Evolutionary conservation across 768 basidiomycete species (phyloP).

Genomic region (Sistotremastrum suecicum): DNA sequence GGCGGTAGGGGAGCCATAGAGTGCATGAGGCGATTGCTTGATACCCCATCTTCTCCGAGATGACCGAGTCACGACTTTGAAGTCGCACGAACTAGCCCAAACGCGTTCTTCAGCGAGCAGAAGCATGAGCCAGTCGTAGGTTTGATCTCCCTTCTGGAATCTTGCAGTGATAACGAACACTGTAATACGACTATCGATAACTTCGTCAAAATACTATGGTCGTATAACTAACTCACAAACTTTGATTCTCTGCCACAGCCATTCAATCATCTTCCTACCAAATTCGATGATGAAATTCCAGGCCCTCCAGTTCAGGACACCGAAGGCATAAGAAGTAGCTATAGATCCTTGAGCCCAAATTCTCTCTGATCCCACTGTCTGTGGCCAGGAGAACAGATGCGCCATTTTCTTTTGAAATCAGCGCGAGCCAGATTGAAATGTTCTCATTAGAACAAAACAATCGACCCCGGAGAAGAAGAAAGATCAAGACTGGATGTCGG

Average conservation of each 20-base stretch:
- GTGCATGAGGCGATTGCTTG: constrained; percentile 1
- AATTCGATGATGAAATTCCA: constrained; percentile 11
- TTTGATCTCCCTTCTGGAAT: constrained; percentile 82
- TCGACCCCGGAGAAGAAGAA: no score
- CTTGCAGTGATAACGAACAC: constrained; percentile 83
- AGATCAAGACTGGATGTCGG: no score
- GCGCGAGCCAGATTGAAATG: no score
- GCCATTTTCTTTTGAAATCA: no score
- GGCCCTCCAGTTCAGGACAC: no score
- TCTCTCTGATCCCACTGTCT: no score
- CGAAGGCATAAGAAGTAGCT: no score
- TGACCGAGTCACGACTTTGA: constrained; percentile 25
- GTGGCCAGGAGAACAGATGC: no score
- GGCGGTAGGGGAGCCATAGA: no score
- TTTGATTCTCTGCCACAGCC: constrained; percentile 2
- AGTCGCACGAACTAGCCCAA: constrained; percentile 27
- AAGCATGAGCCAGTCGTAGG: constrained; percentile 85
- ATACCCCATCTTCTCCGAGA: constrained; percentile 27
- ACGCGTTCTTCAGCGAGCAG: constrained; percentile 60
- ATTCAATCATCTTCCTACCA: constrained; percentile 8
- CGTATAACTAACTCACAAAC: constrained; percentile 1
- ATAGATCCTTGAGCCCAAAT: no score
- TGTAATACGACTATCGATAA: constrained; percentile 18
- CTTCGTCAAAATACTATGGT: background rate
- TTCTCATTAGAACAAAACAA: no score